These are phyloP conservation scores for Maudiozyma saulgeensis DNA, from an alignment of 805 yeast species.

Conservation along the genomic window DNA sequence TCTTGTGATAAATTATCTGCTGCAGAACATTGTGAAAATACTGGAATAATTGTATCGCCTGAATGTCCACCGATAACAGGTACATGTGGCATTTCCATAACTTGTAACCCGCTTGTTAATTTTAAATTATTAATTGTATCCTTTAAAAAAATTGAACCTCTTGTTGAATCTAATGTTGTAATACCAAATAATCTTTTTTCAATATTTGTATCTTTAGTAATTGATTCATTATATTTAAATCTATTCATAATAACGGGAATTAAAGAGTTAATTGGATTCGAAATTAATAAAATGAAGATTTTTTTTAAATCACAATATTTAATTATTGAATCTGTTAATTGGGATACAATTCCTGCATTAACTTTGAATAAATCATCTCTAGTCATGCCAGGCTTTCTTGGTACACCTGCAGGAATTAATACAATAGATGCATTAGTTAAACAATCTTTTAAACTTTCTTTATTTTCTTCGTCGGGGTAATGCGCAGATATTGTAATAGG, in stretches of 20 bases:
- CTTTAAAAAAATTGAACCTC: constrained; percentile 69
- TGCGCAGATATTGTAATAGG: constrained; percentile 49
- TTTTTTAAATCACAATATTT: constrained; percentile 46
- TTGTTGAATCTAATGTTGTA: constrained; percentile 77
- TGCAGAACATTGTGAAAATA: constrained; percentile 41
- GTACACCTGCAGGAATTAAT: constrained; percentile 73
- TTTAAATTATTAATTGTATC: constrained; percentile 38
- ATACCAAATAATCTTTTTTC: constrained; percentile 77
- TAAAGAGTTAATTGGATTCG: constrained; percentile 90
- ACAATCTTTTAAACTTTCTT: constrained; percentile 14
- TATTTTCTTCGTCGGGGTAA: constrained; percentile 35
- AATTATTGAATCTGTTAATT: constrained; percentile 68
- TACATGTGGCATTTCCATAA: constrained; percentile 35
- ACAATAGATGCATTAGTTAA: constrained; percentile 17
- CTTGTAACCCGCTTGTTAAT: not conserved
- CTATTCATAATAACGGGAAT: constrained; percentile 84
- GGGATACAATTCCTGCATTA: constrained; percentile 72
- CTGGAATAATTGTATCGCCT: constrained; percentile 88
- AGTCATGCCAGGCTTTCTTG: constrained; percentile 92
- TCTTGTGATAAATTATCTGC: constrained; percentile 25
- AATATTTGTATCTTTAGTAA: constrained; percentile 46
- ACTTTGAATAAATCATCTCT: constrained; percentile 81
- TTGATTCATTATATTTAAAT: constrained; percentile 38
- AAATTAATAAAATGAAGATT: constrained; percentile 72
- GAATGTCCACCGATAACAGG: constrained; percentile 93